These are phyloP conservation scores for Candida sanyiensis DNA, from an alignment of 805 yeast genomes.

Conservation along the genomic window DNA sequence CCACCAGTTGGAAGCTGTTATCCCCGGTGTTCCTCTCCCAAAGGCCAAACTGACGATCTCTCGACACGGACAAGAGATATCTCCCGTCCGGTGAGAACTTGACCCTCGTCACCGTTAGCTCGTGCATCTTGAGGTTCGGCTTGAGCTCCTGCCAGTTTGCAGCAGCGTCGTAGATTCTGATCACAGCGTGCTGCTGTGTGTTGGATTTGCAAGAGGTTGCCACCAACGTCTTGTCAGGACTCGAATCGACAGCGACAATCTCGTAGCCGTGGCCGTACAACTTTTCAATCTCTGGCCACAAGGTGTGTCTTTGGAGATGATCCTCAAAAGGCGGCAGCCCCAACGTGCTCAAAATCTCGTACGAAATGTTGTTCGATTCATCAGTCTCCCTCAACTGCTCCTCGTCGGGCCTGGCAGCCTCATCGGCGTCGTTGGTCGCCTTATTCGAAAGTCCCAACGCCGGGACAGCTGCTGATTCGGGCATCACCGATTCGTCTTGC, in stretches of 20 bases:
- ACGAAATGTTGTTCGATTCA: slow-evolving; percentile 35
- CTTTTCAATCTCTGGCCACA: slow-evolving; percentile 94
- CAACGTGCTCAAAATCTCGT: slow-evolving; percentile 42
- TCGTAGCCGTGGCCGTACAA: slow-evolving; percentile 98
- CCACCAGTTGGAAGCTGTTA: slow-evolving; percentile 35
- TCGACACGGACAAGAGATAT: slow-evolving; percentile 68
- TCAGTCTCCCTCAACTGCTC: slow-evolving; percentile 29
- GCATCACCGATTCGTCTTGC: slow-evolving; percentile 37
- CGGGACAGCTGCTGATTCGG: slow-evolving; percentile 86
- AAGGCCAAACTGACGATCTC: slow-evolving; percentile 81
- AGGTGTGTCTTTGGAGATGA: slow-evolving; percentile 80
- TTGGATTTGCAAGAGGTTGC: slow-evolving; percentile 94
- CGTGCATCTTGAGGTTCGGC: slow-evolving; percentile 60
- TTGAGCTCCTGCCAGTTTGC: slow-evolving; percentile 55
- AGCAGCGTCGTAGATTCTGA: slow-evolving; percentile 68
- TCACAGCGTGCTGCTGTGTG: slow-evolving; percentile 74
- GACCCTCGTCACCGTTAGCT: slow-evolving; percentile 78
- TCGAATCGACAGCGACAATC: slow-evolving; percentile 68
- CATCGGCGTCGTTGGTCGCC: slow-evolving; percentile 50
- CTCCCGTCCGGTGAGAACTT: slow-evolving; percentile 66
- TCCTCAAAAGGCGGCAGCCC: slow-evolving; percentile 79
- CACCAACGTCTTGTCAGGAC: slow-evolving; percentile 54
- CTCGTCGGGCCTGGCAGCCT: slow-evolving; percentile 23
- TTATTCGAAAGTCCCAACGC: slow-evolving; percentile 92
- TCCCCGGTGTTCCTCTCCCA: slow-evolving; percentile 48